Evolutionary conservation across 2,329 filamentous ascomycete genomes (phyloP), one percentile per base, ranked within the genome.

Genomic region (Ampelomyces quisqualis): DNA sequence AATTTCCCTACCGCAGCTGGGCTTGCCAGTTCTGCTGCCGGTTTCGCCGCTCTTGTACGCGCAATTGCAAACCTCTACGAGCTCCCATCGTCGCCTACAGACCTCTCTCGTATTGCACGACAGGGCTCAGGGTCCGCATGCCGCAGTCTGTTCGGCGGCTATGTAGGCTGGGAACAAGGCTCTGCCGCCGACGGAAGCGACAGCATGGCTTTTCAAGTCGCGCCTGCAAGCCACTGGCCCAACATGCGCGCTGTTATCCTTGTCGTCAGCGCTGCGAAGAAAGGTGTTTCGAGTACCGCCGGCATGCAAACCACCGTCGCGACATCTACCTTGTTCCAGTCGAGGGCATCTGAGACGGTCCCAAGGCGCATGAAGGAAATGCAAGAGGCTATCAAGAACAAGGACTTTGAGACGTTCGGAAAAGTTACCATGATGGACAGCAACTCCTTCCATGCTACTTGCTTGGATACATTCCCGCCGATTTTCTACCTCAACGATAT

Each of bases 401-500:
- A 80, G 57, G 87, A 98, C 72, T 98, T 98, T 72, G 80, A 83
- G 58, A 75, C 79, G 14, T 98, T 98, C 64, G 93, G 86, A 17
- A 83, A 88, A 66, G 79, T 96, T 48, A 95, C 93, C 11, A 98
- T 96, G 90, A 85, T 84, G 68, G 93, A 98, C 68, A 94, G 87
- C 65, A 98, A 98, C 74, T 88, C 84, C 45, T 98, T 98, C 82
- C 93, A 98, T 70, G 88, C 93, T 24, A 89, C 85, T 42, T 97
- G 93, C 68, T 76, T 94, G 57, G 93, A 98, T 68, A 97, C 93
- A 2, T 90, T 89, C 72, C 93, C 94, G 30, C 93, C 94, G 13
- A 98, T 98, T 65, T 96, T 95, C 72, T 98, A 98, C 77, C 84
- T 98, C 78, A 98, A 96, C 72, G 93, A 98, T 66, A 84, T 91